Conservation (phyloP, 2,329 filamentous ascomycete species). For the Fusarium hainanense region DNA sequence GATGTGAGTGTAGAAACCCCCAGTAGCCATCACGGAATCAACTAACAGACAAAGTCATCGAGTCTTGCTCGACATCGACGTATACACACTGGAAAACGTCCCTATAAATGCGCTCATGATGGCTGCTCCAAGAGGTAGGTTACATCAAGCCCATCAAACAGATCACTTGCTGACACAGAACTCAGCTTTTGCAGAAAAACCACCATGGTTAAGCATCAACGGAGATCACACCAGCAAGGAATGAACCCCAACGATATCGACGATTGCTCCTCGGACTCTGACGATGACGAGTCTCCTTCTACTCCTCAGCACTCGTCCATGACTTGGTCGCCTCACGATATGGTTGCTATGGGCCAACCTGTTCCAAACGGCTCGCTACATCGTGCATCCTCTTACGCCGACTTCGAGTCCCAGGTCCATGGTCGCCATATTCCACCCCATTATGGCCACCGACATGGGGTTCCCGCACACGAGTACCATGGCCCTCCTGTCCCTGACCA, state of each 20-base stretch:
- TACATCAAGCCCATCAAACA: background rate
- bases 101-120: slow-evolving; percentile 70
- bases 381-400: slow-evolving; percentile 65
- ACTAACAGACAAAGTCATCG: slow-evolving; percentile 62
- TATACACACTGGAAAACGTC: slow-evolving; percentile 75
- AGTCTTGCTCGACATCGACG: slow-evolving; percentile 73
- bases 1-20: slow-evolving; percentile 63
- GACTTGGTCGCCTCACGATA: slow-evolving; percentile 62
- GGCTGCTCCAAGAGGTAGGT: slow-evolving; percentile 71
- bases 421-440: slow-evolving; percentile 52
- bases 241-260: slow-evolving; percentile 66
- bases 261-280: slow-evolving; percentile 67
- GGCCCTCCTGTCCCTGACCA: slow-evolving; percentile 56
- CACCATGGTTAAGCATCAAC: slow-evolving; percentile 75
- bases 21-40: slow-evolving; percentile 1
- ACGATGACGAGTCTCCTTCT: slow-evolving; percentile 67
- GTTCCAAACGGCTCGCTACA: slow-evolving; percentile 56
- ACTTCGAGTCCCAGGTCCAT: slow-evolving; percentile 64
- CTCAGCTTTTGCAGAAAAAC: slow-evolving; percentile 77
- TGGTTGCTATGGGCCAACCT: slow-evolving; percentile 53
- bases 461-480: slow-evolving; percentile 60
- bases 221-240: slow-evolving; percentile 69
- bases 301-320: slow-evolving; percentile 66
- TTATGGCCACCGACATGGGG: slow-evolving; percentile 60
- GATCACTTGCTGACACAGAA: slow-evolving; percentile 32